These are phyloP conservation scores for Pleurotus eryngii DNA, from an alignment of 768 basidiomycete genomes.

Conservation along the genomic window DNA sequence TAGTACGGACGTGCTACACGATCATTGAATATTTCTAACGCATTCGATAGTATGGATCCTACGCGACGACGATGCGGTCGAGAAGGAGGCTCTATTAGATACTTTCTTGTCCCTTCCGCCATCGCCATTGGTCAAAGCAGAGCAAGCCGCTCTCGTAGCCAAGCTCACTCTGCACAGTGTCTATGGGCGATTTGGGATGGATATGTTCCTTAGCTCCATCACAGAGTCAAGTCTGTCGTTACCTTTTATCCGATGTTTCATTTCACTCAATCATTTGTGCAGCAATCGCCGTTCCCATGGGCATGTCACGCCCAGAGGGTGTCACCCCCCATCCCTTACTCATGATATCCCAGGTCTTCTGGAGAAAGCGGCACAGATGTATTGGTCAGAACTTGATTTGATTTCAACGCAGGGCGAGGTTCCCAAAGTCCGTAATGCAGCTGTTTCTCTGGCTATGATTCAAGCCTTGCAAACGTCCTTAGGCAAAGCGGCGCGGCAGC, in stretches of 20 bases:
- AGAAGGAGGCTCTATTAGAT: slow-evolving; percentile 52
- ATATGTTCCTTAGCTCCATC: slow-evolving; percentile 88
- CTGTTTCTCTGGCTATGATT: slow-evolving; percentile 67
- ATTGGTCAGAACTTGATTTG: slow-evolving; percentile 60
- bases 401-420: slow-evolving; percentile 60
- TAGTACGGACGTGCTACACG: slow-evolving; percentile 40
- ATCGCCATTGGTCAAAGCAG: slow-evolving; percentile 60
- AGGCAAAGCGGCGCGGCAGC: slow-evolving; percentile 50
- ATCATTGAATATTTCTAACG: not conserved
- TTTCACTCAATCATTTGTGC: not conserved
- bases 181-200: slow-evolving; percentile 73
- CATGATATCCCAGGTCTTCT: slow-evolving; percentile 61
- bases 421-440: slow-evolving; percentile 69
- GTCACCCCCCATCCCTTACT: slow-evolving; percentile 40
- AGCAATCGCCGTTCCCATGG: slow-evolving; percentile 87
- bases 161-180: slow-evolving; percentile 76
- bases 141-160: slow-evolving; percentile 72
- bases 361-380: slow-evolving; percentile 64
- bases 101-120: slow-evolving; percentile 55
- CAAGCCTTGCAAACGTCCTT: slow-evolving; percentile 78
- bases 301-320: slow-evolving; percentile 50
- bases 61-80: slow-evolving; percentile 51
- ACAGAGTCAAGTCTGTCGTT: slow-evolving; percentile 74
- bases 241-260: not conserved
- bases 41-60: slow-evolving; percentile 57